These are phyloP conservation scores for Cutaneotrichosporon cavernicola DNA, from an alignment of 1,284 basidiomycete genomes.

Conservation along the genomic window DNA sequence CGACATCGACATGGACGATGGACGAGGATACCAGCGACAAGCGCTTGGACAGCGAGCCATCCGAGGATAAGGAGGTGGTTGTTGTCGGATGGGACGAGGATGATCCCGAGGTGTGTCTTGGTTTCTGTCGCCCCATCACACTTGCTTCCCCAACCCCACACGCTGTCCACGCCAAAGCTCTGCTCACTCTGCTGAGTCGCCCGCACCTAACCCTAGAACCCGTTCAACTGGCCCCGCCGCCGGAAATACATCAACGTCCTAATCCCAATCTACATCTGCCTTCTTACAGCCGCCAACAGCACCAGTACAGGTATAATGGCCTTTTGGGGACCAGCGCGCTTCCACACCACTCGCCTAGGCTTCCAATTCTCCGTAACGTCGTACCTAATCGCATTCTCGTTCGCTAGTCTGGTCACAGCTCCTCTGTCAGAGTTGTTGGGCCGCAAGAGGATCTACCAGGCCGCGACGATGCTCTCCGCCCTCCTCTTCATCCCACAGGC, in stretches of 20 bases:
- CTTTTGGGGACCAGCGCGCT: slow-evolving; percentile 33
- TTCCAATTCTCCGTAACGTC: slow-evolving; percentile 33
- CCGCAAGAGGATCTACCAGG: slow-evolving; percentile 41
- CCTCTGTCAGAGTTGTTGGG: slow-evolving; percentile 46
- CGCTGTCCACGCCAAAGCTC: no score
- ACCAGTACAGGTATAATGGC: slow-evolving; percentile 32
- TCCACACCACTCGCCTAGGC: slow-evolving; percentile 29
- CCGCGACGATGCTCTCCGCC: slow-evolving; percentile 24
- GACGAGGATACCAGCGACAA: not conserved
- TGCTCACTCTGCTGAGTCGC: no score
- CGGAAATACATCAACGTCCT: slow-evolving; percentile 34
- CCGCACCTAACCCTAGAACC: slow-evolving; percentile 29
- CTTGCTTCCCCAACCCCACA: no score
- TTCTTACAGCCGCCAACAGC: slow-evolving; percentile 29
- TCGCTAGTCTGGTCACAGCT: slow-evolving; percentile 42
- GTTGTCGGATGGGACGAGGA: not conserved
- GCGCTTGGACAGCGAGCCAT: not conserved
- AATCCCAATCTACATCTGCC: slow-evolving; percentile 32
- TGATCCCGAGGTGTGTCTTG: not conserved
- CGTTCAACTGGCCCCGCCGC: slow-evolving; percentile 36
- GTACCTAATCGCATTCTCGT: slow-evolving; percentile 36
- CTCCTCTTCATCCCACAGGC: slow-evolving; percentile 47
- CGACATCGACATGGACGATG: not conserved
- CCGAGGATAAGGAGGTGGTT: not conserved
- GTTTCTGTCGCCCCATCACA: no score